Base-by-base conservation (phyloP, 2,329 filamentous ascomycete genomes). In the Botrytis fragariae region DNA sequence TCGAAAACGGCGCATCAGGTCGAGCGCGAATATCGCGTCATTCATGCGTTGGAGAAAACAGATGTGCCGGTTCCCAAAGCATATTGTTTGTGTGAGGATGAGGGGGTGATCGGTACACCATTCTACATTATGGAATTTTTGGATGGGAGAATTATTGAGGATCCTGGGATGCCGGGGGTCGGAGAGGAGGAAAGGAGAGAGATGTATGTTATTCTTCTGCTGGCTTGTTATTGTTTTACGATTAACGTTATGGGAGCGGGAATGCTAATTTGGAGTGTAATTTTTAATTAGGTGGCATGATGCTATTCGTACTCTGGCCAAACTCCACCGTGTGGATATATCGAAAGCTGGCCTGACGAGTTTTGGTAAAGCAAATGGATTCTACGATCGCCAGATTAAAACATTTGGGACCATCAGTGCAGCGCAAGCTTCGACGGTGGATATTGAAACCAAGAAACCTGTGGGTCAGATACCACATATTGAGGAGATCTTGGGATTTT, bases 51-150 rank as follows among this genome's bases (percentile, higher is more conserved):
- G 45, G 89, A 90, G 76, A 85, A 84, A 71, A 97, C 93, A 32
- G 90, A 93, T 81, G 94, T 98, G 14, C 93, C 95, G 0, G 94
- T 97, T 0, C 96, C 96, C 7, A 91, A 88, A 81, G 89, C 93
- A 18, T 92, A 94, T 82, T 92, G 91, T 79, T 88, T 98, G 29
- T 99, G 96, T 84, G 92, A 97, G 82, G 95, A 98, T 83, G 85
- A 86, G 59, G 84, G 83, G 73, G 86, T 98, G 54, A 86, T 98
- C 76, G 96, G 95, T 72, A 98, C 95, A 12, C 89, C 94, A 9
- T 99, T 98, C 83, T 98, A 99, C 84, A 91, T 98, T 80, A 98
- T 99, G 96, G 91, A 94, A 82, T 98, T 96, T 82, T 87, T 98
- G 75, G 92, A 97, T 80, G 96, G 96, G 32, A 91, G 96, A 79